Base-by-base conservation (phyloP, 768 basidiomycete species). In the Omphalotus guepiniiformis region DNA sequence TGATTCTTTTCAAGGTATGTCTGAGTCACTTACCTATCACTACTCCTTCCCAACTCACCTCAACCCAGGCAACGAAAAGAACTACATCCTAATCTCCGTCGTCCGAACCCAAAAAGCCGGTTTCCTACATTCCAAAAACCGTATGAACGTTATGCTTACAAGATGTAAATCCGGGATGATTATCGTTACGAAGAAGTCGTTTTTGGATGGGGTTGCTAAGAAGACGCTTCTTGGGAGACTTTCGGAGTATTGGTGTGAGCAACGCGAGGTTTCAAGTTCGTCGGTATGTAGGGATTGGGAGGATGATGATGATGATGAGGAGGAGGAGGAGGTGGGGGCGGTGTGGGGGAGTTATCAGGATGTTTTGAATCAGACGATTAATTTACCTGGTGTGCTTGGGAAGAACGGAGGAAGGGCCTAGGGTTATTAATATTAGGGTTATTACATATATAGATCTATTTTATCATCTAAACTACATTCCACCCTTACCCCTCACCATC, bases 61-160 rank as follows among this genome's bases (percentile, higher is more conserved):
- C 39, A n/a, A 23, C 6, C 2, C 16, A 78, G 78, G 79, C 0
- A 80, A 80, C 49, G 79, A 80, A 60, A 69, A 64, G 4, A 66
- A 72, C 29, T 78, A 67, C 48, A 66, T 80, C 6, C 55, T 80
- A 5, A 55, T 81, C 1, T 79, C 78, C 3, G 63, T 72, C n/a
- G 77, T 79, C 4, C 67, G 79, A 21, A 73, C 78, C 0, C 53
- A 55, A 3, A 38, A 45, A 11, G 63, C 70, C 2, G 79, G 79
- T 0, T 82, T 82, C 59, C 60, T 80, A 21, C 55, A 56, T 4
- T 70, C 70, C 1, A 36, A 52, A 21, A 65, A 74, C 15, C 67
- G 79, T 28, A 67, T 75, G 62, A 81, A 81, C 51, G 79, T 81
- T 40, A 65, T 78, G 67, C 65, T 79, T 6, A 71, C 79, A 9